Evolutionary conservation across 345 rosid genomes (phyloP).

Genomic region (Eucalyptus regnans): DNA sequence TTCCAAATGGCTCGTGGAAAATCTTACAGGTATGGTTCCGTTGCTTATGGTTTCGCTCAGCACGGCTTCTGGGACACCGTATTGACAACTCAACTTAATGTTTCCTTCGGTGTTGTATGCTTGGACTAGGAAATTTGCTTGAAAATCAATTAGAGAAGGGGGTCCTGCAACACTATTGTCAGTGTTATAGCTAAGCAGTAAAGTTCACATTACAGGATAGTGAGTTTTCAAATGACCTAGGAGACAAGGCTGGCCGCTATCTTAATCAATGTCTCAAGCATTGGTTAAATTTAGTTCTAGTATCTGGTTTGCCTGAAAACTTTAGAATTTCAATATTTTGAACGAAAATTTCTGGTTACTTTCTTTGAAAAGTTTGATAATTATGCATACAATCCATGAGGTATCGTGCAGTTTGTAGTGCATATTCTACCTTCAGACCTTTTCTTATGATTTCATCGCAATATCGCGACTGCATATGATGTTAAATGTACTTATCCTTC

Average conservation of each 20-base stretch:
- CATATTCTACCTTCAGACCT: not conserved
- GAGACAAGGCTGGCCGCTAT: not conserved
- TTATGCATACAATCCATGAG: not conserved
- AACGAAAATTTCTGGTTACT: not conserved
- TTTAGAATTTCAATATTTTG: not conserved
- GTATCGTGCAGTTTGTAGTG: not conserved
- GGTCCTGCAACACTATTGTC: not conserved
- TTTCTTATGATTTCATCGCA: not conserved
- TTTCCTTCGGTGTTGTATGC: not conserved
- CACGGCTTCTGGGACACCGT: not conserved
- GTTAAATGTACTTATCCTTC: not conserved
- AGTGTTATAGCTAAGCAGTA: not conserved
- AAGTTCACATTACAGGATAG: not conserved
- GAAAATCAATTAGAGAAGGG: not conserved
- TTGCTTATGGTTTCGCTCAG: not conserved
- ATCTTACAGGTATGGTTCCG: conserved; percentile 63
- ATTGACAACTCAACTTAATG: not conserved
- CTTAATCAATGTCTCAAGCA: not conserved
- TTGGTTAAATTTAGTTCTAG: not conserved
- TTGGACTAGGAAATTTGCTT: not conserved
- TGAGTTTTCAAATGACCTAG: not conserved
- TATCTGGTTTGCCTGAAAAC: not conserved
- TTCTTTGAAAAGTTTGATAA: not conserved
- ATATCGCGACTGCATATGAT: not conserved
- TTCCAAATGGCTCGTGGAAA: conserved; percentile 96